Evolutionary conservation across 2,329 filamentous ascomycete species (phyloP).

Genomic region (Trichophyton rubrum): DNA sequence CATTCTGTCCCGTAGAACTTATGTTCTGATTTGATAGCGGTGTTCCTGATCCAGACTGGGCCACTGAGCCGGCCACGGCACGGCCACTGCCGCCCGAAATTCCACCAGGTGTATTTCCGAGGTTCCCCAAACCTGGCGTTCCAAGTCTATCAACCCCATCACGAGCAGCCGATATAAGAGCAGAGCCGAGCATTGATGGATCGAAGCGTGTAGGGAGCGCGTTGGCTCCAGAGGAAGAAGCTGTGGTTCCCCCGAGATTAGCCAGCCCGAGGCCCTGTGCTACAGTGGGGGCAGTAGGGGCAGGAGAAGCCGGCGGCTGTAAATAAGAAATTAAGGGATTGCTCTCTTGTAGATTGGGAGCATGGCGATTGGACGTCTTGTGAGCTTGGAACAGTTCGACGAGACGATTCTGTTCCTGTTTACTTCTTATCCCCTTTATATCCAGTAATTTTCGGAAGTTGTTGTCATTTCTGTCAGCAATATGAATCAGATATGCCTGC

Average conservation of each 20-base stretch:
- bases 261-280: slow-evolving; percentile 36
- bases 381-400: slow-evolving; percentile 87
- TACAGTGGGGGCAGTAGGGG: slow-evolving; percentile 27
- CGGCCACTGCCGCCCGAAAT: slow-evolving; percentile 21
- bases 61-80: slow-evolving; percentile 13
- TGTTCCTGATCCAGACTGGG: slow-evolving; percentile 17
- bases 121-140: slow-evolving; percentile 38
- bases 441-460: slow-evolving; percentile 97
- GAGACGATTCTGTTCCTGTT: slow-evolving; percentile 67
- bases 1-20: slow-evolving; percentile 16
- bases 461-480: slow-evolving; percentile 79
- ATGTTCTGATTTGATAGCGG: slow-evolving; percentile 17
- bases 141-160: slow-evolving; percentile 72
- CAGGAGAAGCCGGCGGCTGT: slow-evolving; percentile 21
- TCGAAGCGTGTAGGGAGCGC: slow-evolving; percentile 54
- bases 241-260: slow-evolving; percentile 32
- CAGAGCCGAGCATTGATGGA: slow-evolving; percentile 68
- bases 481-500: slow-evolving; percentile 94
- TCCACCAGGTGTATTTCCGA: slow-evolving; percentile 17
- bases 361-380: slow-evolving; percentile 52
- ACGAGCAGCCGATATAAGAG: slow-evolving; percentile 73
- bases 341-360: slow-evolving; percentile 52
- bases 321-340: slow-evolving; percentile 61
- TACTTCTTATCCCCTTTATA: slow-evolving; percentile 74
- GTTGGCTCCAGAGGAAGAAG: slow-evolving; percentile 32